Base-by-base conservation (phyloP, 108 stramenopile species). In the Fragilaria radians region DNA sequence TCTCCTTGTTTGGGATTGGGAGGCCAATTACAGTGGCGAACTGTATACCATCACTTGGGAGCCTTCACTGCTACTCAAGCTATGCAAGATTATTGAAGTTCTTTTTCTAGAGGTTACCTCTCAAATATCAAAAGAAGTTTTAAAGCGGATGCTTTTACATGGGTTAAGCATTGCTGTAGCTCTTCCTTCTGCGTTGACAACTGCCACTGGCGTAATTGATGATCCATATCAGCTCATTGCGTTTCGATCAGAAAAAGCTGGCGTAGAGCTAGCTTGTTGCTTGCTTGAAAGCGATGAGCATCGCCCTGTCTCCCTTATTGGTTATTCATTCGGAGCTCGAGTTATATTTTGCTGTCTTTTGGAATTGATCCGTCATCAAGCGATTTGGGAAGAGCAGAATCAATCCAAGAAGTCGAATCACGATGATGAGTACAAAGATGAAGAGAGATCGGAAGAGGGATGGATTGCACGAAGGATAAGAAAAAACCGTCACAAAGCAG, bases 251-350 rank as follows among this genome's bases (percentile, higher is more conserved):
- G 80, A 89, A 52, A 80, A 90, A 59, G 93, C 93, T 24, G 95
- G 95, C 21, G 55, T 66, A 42, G 83, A 86, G 54, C 65, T 96
- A 28, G 95, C 93, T 18, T 63, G 70, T 46, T 82, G 85, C 27
- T 62, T 96, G 36, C 64, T 91, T 22, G 53, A 74, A 27, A 74
- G 82, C 28, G 74, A 81, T 28, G 77, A 72, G 36, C 66, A 73
- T 25, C 71, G 95, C 24, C 96, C 96, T 11, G 94, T 97, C 4
- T 88, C 88, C 14, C 73, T 97, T 25, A 50, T 95, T 34, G 96
- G 96, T 23, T 96, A 81, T 58, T 83, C 81, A 1, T 89, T 97
- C 53, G 96, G 96, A 5, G 94, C 89, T 3, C 77, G 94, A 47
- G 80, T 95, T 19, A 80, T 97, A 34, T 88, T 82, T 49, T 64